A percentile compares a stretch with the other conserved stretches of the same genome.
These are phyloP conservation scores for Arxiozyma heterogenica DNA, from an alignment of 1,139 yeast species.

Conservation along the genomic window DNA sequence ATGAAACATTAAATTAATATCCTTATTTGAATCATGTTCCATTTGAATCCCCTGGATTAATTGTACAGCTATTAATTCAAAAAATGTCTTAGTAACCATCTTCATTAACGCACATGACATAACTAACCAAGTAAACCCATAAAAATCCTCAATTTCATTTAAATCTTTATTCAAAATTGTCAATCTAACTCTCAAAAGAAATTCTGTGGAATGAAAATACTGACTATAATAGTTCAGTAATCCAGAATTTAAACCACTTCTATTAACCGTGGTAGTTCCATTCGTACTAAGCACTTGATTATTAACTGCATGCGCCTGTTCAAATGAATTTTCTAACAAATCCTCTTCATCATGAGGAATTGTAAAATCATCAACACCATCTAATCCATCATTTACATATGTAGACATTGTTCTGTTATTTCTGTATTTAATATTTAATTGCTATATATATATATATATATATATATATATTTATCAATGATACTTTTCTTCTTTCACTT, in stretches of 20 bases:
- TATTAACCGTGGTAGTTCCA: slow-evolving; percentile 1
- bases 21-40: slow-evolving; percentile 1
- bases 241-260: slow-evolving; percentile 8
- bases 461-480: too few species aligned
- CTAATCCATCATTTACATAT: slow-evolving; percentile 12
- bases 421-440: background rate
- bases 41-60: slow-evolving; percentile 13
- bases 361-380: slow-evolving; percentile 17
- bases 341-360: slow-evolving; percentile 11
- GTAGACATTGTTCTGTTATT: background rate
- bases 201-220: slow-evolving; percentile 11
- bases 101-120: slow-evolving; percentile 20
- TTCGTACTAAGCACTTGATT: background rate
- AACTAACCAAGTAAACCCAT: slow-evolving; percentile 28
- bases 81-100: slow-evolving; percentile 18
- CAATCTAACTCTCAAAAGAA: background rate
- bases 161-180: background rate
- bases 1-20: slow-evolving; percentile 7
- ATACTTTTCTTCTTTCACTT: background rate
- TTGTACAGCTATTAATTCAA: slow-evolving; percentile 14
- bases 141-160: slow-evolving; percentile 17
- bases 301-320: background rate
- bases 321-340: slow-evolving; percentile 13
- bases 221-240: slow-evolving; percentile 23
- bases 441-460: background rate